These are phyloP conservation scores for Helichrysum umbraculigerum DNA, from an alignment of 129 eudicot species.

Conservation along the genomic window DNA sequence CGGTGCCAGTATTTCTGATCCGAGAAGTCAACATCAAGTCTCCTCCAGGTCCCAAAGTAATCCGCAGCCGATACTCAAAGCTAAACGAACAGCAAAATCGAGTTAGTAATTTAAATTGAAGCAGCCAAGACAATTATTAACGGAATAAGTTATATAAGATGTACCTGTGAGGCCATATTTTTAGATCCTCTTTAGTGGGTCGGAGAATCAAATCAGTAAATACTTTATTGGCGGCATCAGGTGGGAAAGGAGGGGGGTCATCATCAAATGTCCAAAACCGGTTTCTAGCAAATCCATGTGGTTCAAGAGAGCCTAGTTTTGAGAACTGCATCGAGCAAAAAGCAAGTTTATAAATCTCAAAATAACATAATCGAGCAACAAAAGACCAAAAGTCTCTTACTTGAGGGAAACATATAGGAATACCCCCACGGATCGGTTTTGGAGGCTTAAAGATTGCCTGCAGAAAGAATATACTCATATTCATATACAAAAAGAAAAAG, in stretches of 20 bases:
- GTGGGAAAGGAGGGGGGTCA: conserved; percentile 61
- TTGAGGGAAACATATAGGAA: conserved; percentile 94
- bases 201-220: conserved; percentile 69
- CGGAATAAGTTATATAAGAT: background rate
- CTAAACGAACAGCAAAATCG: conserved; percentile 34
- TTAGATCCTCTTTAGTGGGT: conserved; percentile 77
- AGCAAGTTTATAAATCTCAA: conserved; percentile 22
- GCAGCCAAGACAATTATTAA: background rate
- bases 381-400: conserved; percentile 38
- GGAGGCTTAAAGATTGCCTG: conserved; percentile 85
- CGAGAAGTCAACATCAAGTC: conserved; percentile 86
- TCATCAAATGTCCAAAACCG: conserved; percentile 68
- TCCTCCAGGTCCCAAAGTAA: conserved; percentile 74
- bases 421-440: conserved; percentile 93
- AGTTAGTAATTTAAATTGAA: background rate
- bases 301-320: conserved; percentile 62
- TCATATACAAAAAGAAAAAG: background rate
- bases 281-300: conserved; percentile 89
- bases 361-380: background rate
- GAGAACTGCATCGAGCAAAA: conserved; percentile 55
- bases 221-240: conserved; percentile 51
- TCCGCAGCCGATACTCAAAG: conserved; percentile 82
- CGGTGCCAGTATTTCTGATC: conserved; percentile 69
- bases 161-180: conserved; percentile 86
- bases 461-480: conserved; percentile 14